Evolutionary conservation across 345 rosid genomes (phyloP).

Genomic region (Iberis pinnata): DNA sequence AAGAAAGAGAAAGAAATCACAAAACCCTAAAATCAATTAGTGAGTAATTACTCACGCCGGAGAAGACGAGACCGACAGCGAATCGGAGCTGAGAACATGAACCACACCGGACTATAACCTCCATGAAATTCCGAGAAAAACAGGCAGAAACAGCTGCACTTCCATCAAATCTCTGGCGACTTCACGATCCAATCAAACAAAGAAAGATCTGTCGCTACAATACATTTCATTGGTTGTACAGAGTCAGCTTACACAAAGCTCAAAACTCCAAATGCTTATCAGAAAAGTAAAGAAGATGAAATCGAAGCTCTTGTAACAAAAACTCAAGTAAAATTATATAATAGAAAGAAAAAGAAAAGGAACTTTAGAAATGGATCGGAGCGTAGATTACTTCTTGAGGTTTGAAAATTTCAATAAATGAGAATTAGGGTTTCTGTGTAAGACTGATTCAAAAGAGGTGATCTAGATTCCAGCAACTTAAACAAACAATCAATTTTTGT

Average conservation of each 20-base stretch:
- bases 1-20: not conserved
- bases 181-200: slow-evolving; percentile 31
- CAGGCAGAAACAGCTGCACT: slow-evolving; percentile 32
- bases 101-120: slow-evolving; percentile 36
- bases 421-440: slow-evolving; percentile 22
- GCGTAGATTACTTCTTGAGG: slow-evolving; percentile 15
- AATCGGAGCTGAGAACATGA: slow-evolving; percentile 50
- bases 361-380: slow-evolving; percentile 8
- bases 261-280: not conserved
- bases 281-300: not conserved
- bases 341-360: not conserved
- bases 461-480: slow-evolving; percentile 29
- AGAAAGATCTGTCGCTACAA: slow-evolving; percentile 25
- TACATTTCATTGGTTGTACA: slow-evolving; percentile 34
- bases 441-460: slow-evolving; percentile 36
- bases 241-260: slow-evolving; percentile 1
- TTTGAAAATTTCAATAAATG: slow-evolving; percentile 20
- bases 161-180: slow-evolving; percentile 47
- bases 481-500: not conserved
- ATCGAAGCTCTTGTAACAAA: slow-evolving; percentile 10
- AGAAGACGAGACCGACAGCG: slow-evolving; percentile 28
- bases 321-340: too few species aligned
- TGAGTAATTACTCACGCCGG: slow-evolving; percentile 39
- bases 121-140: slow-evolving; percentile 55
- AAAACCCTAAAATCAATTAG: slow-evolving; percentile 28